phyloP scores from a whole-genome alignment of 257 asterid genomes.

The Dorcoceras hygrometricum region DNA sequence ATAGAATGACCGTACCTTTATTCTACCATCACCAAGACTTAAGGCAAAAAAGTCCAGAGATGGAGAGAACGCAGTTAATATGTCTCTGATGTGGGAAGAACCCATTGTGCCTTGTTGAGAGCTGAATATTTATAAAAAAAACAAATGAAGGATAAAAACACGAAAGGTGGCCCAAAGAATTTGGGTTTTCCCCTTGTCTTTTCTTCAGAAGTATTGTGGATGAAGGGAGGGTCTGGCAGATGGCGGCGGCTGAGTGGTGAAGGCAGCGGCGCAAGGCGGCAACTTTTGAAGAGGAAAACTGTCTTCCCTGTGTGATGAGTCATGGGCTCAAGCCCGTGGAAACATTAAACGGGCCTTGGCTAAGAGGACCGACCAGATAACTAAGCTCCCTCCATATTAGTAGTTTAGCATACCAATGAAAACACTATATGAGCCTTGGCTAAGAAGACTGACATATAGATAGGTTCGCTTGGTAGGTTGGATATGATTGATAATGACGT shows the following conservation, averaged over 20 bases:
- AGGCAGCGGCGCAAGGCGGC: not conserved
- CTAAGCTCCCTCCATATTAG: no score
- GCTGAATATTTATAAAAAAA: conserved; percentile 9
- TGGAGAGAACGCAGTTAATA: conserved; percentile 73
- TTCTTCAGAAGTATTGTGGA: not conserved
- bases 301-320: not conserved
- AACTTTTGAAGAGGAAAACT: no score
- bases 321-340: no score
- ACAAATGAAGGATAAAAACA: not conserved
- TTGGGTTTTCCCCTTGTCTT: not conserved
- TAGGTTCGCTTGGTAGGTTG: no score
- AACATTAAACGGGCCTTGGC: not conserved
- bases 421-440: no score
- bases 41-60: conserved; percentile 65
- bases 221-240: not conserved
- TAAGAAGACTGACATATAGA: no score
- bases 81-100: conserved; percentile 59
- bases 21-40: conserved; percentile 76
- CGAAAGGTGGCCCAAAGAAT: not conserved
- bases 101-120: conserved; percentile 38
- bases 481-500: no score
- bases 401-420: no score
- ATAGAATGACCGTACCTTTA: conserved; percentile 45
- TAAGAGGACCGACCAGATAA: no score
- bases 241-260: not conserved